These are phyloP conservation scores for Eragrostis tef DNA, from an alignment of 202 grass and related monocot species.

Conservation along the genomic window DNA sequence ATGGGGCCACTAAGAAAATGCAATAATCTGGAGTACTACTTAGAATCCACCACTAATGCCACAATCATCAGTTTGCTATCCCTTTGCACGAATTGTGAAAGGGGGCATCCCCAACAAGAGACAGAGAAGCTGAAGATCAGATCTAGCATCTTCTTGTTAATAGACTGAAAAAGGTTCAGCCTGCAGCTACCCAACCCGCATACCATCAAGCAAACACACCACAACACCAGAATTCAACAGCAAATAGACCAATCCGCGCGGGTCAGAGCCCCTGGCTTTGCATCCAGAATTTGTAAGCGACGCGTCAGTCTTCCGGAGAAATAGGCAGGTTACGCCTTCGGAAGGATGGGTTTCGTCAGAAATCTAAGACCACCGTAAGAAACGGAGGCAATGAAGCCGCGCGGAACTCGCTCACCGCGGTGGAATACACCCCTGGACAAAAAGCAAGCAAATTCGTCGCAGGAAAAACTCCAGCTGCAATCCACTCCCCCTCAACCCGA, in stretches of 20 bases:
- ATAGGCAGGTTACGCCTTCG: neutral
- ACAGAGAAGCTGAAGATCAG: slow-evolving; percentile 13
- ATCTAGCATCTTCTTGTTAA: slow-evolving; percentile 32
- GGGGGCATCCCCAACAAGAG: neutral
- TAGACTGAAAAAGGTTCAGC: neutral
- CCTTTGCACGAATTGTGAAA: neutral
- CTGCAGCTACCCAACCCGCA: neutral
- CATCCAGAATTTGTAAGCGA: neutral
- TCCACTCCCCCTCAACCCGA: neutral
- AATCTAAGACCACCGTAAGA: neutral
- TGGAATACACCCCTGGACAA: neutral
- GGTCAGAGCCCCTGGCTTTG: neutral
- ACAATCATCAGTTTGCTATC: neutral
- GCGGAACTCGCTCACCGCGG: neutral
- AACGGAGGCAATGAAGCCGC: neutral
- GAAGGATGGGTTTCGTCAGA: neutral
- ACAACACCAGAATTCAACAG: neutral
- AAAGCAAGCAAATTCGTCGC: neutral
- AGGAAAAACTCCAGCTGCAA: neutral
- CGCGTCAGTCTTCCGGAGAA: neutral
- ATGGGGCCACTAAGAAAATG: slow-evolving; percentile 12
- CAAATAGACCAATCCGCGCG: neutral
- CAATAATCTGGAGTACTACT: neutral
- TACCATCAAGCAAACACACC: neutral
- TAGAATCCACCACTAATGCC: neutral